Percentiles rank a stretch among this genome's conserved stretches.
These are phyloP conservation scores for Monosporascus sp. DNA, from an alignment of 2,329 filamentous ascomycete species.

Conservation along the genomic window DNA sequence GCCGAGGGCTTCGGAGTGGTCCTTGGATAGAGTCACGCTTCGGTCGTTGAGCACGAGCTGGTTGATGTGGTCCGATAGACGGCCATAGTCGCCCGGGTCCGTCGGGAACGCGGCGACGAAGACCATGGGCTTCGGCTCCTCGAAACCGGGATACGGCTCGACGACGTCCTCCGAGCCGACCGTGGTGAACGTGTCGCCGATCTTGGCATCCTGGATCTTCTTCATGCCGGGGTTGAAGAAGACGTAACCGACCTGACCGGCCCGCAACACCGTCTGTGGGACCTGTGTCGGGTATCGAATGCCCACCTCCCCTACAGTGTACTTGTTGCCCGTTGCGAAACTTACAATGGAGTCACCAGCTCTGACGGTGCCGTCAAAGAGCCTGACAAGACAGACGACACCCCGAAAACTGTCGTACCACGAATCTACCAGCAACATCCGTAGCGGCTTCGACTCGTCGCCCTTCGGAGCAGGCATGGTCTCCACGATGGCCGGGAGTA, in stretches of 20 bases:
- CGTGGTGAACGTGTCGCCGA: constrained; percentile 90
- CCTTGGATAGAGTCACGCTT: constrained; percentile 89
- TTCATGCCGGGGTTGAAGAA: constrained; percentile 99
- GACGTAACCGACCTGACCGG: constrained; percentile 93
- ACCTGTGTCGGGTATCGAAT: constrained; percentile 92
- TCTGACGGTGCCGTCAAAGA: constrained; percentile 82
- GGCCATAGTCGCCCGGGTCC: constrained; percentile 79
- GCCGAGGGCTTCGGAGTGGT: constrained; percentile 87
- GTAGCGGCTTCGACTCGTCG: constrained; percentile 65
- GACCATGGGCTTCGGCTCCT: constrained; percentile 97
- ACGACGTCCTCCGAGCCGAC: constrained; percentile 72
- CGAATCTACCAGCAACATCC: constrained; percentile 87
- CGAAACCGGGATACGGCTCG: constrained; percentile 81
- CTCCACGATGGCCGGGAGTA: constrained; percentile 82
- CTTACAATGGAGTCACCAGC: constrained; percentile 84
- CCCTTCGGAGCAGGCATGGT: constrained; percentile 77
- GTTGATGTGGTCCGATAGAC: constrained; percentile 88
- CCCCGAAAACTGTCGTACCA: constrained; percentile 98
- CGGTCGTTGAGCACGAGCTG: constrained; percentile 93
- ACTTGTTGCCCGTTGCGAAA: constrained; percentile 81
- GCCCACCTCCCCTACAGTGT: constrained; percentile 91
- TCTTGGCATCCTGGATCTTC: constrained; percentile 87
- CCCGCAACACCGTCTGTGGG: constrained; percentile 71
- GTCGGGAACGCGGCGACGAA: constrained; percentile 96
- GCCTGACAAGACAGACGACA: constrained; percentile 81